phyloP scores from a whole-genome alignment of 2,329 filamentous ascomycete genomes.

The Ilyonectria destructans region DNA sequence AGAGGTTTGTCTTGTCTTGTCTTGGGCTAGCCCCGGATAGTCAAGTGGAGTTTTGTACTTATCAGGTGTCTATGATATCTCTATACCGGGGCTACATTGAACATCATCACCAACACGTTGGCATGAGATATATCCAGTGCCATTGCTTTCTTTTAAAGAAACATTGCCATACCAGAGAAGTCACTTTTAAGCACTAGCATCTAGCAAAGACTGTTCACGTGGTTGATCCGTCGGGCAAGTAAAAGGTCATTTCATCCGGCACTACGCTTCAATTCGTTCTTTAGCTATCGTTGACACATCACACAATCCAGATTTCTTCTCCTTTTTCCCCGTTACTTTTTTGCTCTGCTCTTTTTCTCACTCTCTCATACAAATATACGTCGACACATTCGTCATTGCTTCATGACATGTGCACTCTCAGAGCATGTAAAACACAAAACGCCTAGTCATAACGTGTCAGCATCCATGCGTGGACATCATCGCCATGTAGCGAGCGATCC shows the following conservation, averaged over 20 bases:
- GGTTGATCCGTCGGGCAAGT: neutral
- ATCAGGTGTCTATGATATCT: slow-evolving; percentile 38
- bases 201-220: neutral
- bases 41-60: slow-evolving; percentile 36
- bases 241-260: neutral
- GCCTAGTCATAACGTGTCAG: slow-evolving; percentile 40
- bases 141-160: neutral
- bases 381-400: slow-evolving; percentile 11
- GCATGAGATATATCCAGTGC: neutral
- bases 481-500: slow-evolving; percentile 38
- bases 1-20: slow-evolving; percentile 47
- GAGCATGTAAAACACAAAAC: slow-evolving; percentile 28
- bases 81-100: slow-evolving; percentile 34
- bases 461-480: slow-evolving; percentile 22
- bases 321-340: slow-evolving; percentile 19
- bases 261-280: slow-evolving; percentile 2
- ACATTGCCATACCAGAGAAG: neutral
- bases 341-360: neutral
- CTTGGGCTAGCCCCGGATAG: slow-evolving; percentile 46
- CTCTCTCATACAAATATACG: slow-evolving; percentile 14
- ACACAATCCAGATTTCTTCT: neutral
- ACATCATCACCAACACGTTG: neutral
- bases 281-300: neutral
- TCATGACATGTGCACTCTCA: slow-evolving; percentile 5
- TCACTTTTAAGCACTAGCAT: neutral